Conservation (phyloP, 768 basidiomycete genomes). For the Amanita polypyramis region DNA sequence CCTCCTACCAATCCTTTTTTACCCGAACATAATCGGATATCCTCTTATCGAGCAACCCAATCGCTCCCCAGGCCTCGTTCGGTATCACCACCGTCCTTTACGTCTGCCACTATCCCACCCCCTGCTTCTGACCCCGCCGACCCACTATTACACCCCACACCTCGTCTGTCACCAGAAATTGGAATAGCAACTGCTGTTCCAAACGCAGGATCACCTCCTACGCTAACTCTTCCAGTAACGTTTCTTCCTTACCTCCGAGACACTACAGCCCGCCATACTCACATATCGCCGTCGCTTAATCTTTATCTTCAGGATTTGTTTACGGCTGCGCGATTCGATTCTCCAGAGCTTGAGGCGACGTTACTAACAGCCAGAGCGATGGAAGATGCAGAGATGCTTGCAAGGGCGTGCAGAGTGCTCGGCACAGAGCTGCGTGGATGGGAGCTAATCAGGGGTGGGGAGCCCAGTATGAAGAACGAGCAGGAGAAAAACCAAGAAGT, state of each 20-base stretch:
- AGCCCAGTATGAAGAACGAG: not conserved
- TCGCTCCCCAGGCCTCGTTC: not conserved
- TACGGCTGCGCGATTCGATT: slow-evolving; percentile 55
- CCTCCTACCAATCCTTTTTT: not conserved
- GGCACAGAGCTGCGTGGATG: slow-evolving; percentile 51
- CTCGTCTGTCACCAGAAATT: not conserved
- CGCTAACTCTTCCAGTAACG: slow-evolving; percentile 13
- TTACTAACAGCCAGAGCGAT: slow-evolving; percentile 52
- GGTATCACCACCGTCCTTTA: not conserved
- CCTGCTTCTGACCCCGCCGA: not conserved
- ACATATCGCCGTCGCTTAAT: slow-evolving; percentile 39
- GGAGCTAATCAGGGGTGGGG: slow-evolving; percentile 30
- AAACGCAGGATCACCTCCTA: slow-evolving; percentile 3
- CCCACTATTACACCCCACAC: not conserved
- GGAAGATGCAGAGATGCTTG: slow-evolving; percentile 56
- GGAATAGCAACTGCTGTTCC: not conserved
- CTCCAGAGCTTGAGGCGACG: slow-evolving; percentile 56
- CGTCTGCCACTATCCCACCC: not conserved
- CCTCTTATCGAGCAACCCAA: not conserved
- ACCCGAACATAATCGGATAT: not conserved
- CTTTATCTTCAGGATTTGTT: slow-evolving; percentile 70
- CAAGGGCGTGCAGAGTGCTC: slow-evolving; percentile 56
- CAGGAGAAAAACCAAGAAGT: not conserved
- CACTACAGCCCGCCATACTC: slow-evolving; percentile 23
- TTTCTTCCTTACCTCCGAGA: slow-evolving; percentile 22